Evolutionary conservation across 208 protist species (phyloP), one percentile per base, ranked within the genome.

Genomic region (Trypanosoma brucei): DNA sequence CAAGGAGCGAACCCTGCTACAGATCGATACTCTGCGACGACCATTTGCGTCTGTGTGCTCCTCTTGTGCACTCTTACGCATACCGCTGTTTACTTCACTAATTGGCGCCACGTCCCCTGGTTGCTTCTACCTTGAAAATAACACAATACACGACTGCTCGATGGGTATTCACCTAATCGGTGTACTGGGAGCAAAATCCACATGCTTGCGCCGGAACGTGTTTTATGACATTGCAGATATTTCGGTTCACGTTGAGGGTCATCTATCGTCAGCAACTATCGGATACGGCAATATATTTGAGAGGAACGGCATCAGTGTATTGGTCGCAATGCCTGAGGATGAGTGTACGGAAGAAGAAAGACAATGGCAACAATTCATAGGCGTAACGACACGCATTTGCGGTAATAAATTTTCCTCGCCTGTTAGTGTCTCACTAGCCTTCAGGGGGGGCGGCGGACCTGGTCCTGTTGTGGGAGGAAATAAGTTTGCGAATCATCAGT

Each of bases 231-330:
- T 94, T 30, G 33, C 37, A 34, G 70, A 72, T 1, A 71, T 77
- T 42, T 78, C 83, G 22, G 54, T 94, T 38, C 34, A 68, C 33
- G 49, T 92, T 9, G 68, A 82, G n/a, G 88, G 88, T 14, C 88
- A 94, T 56, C 59, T 94, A 7, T 68, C 85, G 2, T 81, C 69
- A 38, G 72, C 72, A 13, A 91, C 77, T 0, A 57, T 94, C 8
- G 88, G 85, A 51, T 65, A 55, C 11, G 83, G 70, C 6, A 94
- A 94, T 70, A 30, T 77, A 31, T 94, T 94, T 55, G 78, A 85
- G 35, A n/a, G 55, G 22, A 88, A 86, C 62, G 68, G 64, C 34
- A 65, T 82, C 0, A 60, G 59, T 38, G 31, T 94, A 22, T 71
- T 62, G 22, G 49, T 91, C 8, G n/a, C 55, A 36, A 33, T 55